These are phyloP conservation scores for Ilyonectria robusta DNA, from an alignment of 2,329 filamentous ascomycete species.

Conservation along the genomic window DNA sequence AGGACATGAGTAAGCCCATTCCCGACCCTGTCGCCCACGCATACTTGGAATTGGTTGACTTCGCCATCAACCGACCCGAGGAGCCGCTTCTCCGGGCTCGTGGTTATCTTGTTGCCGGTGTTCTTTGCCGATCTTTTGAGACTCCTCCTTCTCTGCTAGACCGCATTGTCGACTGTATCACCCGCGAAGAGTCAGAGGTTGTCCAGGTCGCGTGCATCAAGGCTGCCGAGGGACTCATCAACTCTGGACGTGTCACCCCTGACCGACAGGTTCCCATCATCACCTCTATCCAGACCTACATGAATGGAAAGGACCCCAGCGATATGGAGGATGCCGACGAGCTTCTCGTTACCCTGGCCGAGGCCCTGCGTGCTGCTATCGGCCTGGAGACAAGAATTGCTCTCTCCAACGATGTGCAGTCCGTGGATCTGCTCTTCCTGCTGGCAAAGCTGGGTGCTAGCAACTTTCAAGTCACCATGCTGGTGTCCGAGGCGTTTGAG, in stretches of 20 bases:
- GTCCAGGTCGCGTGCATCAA: conserved; percentile 95
- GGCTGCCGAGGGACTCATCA: conserved; percentile 79
- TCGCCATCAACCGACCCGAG: conserved; percentile 77
- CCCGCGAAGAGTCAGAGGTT: conserved; percentile 83
- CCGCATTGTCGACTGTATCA: conserved; percentile 81
- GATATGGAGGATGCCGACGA: conserved; percentile 93
- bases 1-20: conserved; percentile 82
- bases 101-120: conserved; percentile 88
- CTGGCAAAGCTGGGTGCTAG: conserved; percentile 89
- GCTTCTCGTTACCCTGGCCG: conserved; percentile 89
- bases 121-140: conserved; percentile 78
- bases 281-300: conserved; percentile 78
- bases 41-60: conserved; percentile 85
- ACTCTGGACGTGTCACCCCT: conserved; percentile 63
- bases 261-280: conserved; percentile 74
- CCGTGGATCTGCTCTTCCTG: conserved; percentile 87
- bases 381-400: conserved; percentile 82
- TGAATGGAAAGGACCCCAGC: conserved; percentile 83
- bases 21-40: conserved; percentile 77
- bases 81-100: conserved; percentile 87
- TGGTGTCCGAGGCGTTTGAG: conserved; percentile 93
- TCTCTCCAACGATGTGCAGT: conserved; percentile 78
- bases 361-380: conserved; percentile 88
- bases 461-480: conserved; percentile 91
- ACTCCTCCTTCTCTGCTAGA: conserved; percentile 78